Base-by-base conservation (phyloP, 2,329 filamentous ascomycete genomes). In the Bipolaris cookei region DNA sequence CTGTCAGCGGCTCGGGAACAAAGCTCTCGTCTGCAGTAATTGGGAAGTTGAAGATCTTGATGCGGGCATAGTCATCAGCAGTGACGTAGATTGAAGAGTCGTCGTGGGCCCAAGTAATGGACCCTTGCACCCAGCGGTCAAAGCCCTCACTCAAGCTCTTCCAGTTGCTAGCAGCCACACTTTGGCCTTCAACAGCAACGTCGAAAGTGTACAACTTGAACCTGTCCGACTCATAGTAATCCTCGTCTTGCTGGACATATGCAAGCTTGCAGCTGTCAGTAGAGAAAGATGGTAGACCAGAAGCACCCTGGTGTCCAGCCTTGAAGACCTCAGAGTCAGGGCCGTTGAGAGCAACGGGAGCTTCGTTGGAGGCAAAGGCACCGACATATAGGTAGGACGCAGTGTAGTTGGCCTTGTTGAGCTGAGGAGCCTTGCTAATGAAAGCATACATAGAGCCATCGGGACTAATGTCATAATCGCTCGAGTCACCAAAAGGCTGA, bases 321-420 rank as follows among this genome's bases (percentile, higher is more conserved):
- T 69, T 48, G 37, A 41, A 44, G 32, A 67, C 62, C 54, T 67
- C 61, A 10, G 65, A 69, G 21, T 63, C 68, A 10, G 72, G 73
- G 20, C 74, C 74, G 56, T 74, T 74, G 57, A 76, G 64, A 38
- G 73, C 70, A 11, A 65, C 53, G n/a, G 73, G 62, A 2, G 57
- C 57, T 16, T 63, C 59, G 63, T 89, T 91, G 11, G 83, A 85
- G 51, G 82, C 80, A 45, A 95, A 80, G 1, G 88, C 84, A 3
- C 90, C 83, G 42, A 89, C 85, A 76, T 95, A 96, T 38, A 95
- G 82, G 70, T 95, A 90, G 7, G 89, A 89, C 63, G 93, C 93
- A 10, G 92, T 96, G 76, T 89, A 87, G 61, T 90, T 85, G 1
- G 90, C 90, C 11, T 86, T 87, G 69, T 89, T 87, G 13, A 92